Evolutionary conservation across 2,329 filamentous ascomycete species (phyloP), one percentile per base, ranked within the genome.

Genomic region (Aspergillus ochraceoroseus): DNA sequence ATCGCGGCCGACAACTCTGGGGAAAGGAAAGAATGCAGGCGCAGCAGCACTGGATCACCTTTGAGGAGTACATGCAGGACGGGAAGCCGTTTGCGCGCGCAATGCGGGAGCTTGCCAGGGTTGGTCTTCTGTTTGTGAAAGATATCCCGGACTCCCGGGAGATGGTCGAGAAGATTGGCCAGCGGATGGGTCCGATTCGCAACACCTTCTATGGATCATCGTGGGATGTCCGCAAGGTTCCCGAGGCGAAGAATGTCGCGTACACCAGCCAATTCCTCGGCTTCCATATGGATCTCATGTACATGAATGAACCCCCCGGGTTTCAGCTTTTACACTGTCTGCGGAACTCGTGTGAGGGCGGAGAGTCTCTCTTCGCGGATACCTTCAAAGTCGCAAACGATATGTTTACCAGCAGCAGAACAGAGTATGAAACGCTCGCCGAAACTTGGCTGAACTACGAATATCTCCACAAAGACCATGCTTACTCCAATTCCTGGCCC

Each of bases 231-330:
- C 78, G 80, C 38, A 87, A 82, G 3, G 83, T 94, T 38, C 82
- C 84, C 1, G 64, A 86, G 40, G 87, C 89, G 15, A 88, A 90
- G 59, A 96, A 96, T 60, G 85, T 95, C 3, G 90, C 92, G 7
- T 88, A 96, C 67, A 95, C 90, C 1, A 82, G 77, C 56, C 75
- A 82, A 33, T 82, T 82, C 56, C 79, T 96, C 1, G 86, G 85
- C 11, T 80, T 95, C 32, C 92, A 98, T 67, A 92, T 95, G 78
- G 92, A 96, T 61, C 75, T 96, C 27, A 74, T 95, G 40, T 96
- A 96, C 67, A 83, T 92, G 65, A 69, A 76, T 9, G 77, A 86
- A 35, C 80, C 86, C 2, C 90, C 90, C 0, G 80, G 82, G 20
- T 78, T 92, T 36, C 90, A 98, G 64, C 71, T 96, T 15, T 77